Conservation (phyloP, 1,139 yeast species). For the Nakaseomyces nivariensis region DNA sequence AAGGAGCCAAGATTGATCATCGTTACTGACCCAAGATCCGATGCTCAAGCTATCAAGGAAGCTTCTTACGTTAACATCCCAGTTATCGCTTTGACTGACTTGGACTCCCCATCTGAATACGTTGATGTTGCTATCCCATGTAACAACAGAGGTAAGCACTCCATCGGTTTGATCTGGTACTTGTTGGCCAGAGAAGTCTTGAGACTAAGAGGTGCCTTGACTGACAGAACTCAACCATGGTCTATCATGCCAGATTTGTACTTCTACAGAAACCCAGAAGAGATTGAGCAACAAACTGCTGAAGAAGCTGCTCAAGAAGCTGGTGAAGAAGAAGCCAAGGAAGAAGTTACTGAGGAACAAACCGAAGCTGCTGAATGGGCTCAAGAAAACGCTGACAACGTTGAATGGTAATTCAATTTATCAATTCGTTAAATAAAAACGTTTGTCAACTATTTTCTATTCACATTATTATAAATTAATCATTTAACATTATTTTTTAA, state of each 20-base stretch:
- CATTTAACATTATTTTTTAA: background rate
- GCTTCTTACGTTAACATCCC: constrained; percentile 99
- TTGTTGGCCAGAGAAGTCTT: constrained; percentile 98
- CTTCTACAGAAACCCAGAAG: constrained; percentile 99
- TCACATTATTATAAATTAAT: background rate
- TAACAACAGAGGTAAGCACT: constrained; percentile 99
- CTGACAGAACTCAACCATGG: constrained; percentile 97
- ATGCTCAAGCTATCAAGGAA: constrained; percentile 99
- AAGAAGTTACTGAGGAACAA: constrained; percentile 55
- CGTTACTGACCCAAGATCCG: constrained; percentile 99
- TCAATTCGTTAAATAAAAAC: background rate
- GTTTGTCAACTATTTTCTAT: background rate
- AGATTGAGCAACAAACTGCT: constrained; percentile 78
- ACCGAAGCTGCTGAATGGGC: constrained; percentile 60
- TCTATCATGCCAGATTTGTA: constrained; percentile 99
- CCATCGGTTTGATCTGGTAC: constrained; percentile 99
- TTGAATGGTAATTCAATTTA: constrained; percentile 29
- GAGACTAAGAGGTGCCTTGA: constrained; percentile 96
- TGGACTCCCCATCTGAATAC: constrained; percentile 98
- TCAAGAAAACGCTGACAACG: constrained; percentile 64
- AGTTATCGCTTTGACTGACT: constrained; percentile 97
- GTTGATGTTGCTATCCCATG: constrained; percentile 99
- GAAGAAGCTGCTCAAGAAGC: constrained; percentile 53
- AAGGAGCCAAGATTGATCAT: constrained; percentile 99
- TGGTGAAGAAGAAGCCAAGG: constrained; percentile 52